Base-by-base conservation (phyloP, 495 filamentous ascomycete genomes). In the Xylaria intraflava region DNA sequence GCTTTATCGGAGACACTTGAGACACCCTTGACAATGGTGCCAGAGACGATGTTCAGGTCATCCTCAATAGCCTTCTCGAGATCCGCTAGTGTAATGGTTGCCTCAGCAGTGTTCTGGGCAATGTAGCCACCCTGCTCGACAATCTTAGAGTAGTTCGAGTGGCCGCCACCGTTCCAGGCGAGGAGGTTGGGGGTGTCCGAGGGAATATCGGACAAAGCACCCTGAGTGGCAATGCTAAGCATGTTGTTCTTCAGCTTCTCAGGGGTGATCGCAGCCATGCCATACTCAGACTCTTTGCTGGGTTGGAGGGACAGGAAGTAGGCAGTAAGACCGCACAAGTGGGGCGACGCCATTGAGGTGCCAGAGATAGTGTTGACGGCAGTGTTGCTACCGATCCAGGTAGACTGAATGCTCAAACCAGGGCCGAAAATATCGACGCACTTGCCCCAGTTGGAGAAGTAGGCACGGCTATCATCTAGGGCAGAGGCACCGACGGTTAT, bases 401-500 rank as follows among this genome's bases (percentile, higher is more conserved):
- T 96, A 27, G 94, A 97, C 51, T 86, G 79, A 60, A 99, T 97
- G 84, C 90, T 96, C 44, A 97, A 79, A 62, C 94, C 94, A 47
- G 94, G 94, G 51, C 90, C 94, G 68, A 99, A 99, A 78, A 99
- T 96, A 70, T 97, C 90, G 67, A 92, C 95, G 81, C 94, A 99
- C 81, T 90, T 92, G 69, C 94, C 94, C 73, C 84, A 97, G 85
- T 99, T 99, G 82, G 94, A 97, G 85, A 99, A 99, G 83, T 97
- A 99, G 58, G 94, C 94, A 72, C 94, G 92, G 79, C 90, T 88
- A 70, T 99, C 94, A 60, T 80, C 80, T 29, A 99, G 80, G 53
- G 88, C 95, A 17, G 90, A 95, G 56, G 94, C 94, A 68, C 91
- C 94, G 54, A 99, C 94, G 44, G 94, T 99, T 64, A 99, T 85